Conservation (phyloP, 805 yeast genomes). For the Yarrowia divulgata region DNA sequence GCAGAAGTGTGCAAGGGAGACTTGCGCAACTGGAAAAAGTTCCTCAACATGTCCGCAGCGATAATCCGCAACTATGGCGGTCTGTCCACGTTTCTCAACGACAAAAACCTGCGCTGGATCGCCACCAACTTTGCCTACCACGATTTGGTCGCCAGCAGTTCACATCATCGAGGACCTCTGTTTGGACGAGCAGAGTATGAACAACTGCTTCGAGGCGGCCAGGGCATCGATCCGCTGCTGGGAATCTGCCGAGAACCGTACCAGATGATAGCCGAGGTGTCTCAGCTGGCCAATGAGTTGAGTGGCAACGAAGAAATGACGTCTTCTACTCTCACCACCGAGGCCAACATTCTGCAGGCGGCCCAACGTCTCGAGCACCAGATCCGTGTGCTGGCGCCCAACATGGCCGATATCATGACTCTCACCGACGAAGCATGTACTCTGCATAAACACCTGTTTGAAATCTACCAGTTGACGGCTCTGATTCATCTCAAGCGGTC, state of each 20-base stretch:
- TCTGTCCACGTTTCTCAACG: conserved; percentile 57
- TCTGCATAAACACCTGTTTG: conserved; percentile 72
- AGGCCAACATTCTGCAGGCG: conserved; percentile 41
- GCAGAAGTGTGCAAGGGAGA: conserved; percentile 87
- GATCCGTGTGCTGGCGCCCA: conserved; percentile 62
- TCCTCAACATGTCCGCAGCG: conserved; percentile 70
- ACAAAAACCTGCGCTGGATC: conserved; percentile 71
- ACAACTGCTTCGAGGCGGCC: conserved; percentile 53
- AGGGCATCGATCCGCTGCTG: conserved; percentile 70
- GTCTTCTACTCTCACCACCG: conserved; percentile 4
- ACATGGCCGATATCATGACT: conserved; percentile 55
- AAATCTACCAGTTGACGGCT: conserved; percentile 72
- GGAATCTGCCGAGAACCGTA: conserved; percentile 77
- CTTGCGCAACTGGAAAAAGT: conserved; percentile 74
- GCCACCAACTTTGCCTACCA: conserved; percentile 82
- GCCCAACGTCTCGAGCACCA: conserved; percentile 55
- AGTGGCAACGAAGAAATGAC: conserved; percentile 25
- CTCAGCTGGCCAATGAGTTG: conserved; percentile 59
- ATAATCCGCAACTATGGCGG: conserved; percentile 71
- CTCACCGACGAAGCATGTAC: conserved; percentile 60
- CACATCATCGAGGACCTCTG: conserved; percentile 66
- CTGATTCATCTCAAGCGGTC: conserved; percentile 72
- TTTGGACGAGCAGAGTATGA: conserved; percentile 69
- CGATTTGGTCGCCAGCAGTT: conserved; percentile 71
- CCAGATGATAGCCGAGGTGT: conserved; percentile 70